A percentile compares a stretch with the other conserved stretches of the same genome.
These are phyloP conservation scores for Phoenix dactylifera DNA, from an alignment of 176 grass and related monocot genomes.

Conservation along the genomic window DNA sequence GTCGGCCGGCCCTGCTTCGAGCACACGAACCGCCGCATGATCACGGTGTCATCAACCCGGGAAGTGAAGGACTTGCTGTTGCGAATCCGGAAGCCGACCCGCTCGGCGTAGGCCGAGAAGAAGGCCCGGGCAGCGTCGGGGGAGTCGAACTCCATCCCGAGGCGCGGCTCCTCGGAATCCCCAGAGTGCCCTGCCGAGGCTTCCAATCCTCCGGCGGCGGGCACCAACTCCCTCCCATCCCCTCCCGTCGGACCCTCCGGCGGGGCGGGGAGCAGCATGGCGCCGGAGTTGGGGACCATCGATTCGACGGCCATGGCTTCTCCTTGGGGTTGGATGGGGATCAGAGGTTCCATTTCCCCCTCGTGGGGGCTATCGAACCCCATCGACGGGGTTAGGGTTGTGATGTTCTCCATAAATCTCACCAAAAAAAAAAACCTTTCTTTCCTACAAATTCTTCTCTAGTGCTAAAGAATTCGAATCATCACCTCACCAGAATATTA, in stretches of 20 bases:
- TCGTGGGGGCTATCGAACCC: conserved; percentile 17
- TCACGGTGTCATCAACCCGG: conserved; percentile 43
- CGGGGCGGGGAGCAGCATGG: neutral
- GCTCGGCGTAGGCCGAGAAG: conserved; percentile 37
- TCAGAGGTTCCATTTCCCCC: conserved; percentile 8
- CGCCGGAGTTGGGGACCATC: neutral
- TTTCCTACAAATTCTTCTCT: no score
- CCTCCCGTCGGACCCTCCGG: neutral
- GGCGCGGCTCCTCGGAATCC: neutral
- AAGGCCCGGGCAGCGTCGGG: conserved; percentile 33
- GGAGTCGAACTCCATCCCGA: conserved; percentile 44
- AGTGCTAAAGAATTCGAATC: no score
- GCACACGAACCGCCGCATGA: conserved; percentile 67
- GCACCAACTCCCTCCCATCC: neutral
- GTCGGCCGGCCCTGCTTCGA: conserved; percentile 46
- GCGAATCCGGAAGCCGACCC: conserved; percentile 40
- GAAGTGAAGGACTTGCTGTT: conserved; percentile 69
- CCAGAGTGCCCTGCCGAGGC: neutral
- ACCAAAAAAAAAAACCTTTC: no score
- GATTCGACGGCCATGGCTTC: conserved; percentile 2
- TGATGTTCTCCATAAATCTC: neutral
- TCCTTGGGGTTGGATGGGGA: conserved; percentile 15
- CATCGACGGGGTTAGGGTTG: conserved; percentile 16
- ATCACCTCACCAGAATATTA: no score
- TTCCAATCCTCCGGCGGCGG: neutral